A percentile compares a stretch with the other conserved stretches of the same genome.
These are phyloP conservation scores for Volvox carteri DNA, from an alignment of 163 green algal species.

Conservation along the genomic window DNA sequence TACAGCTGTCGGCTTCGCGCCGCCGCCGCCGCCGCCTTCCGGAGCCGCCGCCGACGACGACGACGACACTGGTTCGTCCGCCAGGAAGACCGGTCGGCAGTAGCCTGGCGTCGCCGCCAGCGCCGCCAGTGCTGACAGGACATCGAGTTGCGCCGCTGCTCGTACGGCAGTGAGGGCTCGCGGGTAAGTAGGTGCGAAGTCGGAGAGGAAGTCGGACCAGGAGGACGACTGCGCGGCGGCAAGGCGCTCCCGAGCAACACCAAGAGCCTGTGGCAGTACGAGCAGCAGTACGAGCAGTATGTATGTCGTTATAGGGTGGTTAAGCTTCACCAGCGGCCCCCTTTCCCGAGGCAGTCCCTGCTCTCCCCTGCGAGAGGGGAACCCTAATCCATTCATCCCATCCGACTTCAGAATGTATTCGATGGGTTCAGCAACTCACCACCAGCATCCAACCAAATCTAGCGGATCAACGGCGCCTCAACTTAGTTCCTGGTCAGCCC, in stretches of 20 bases:
- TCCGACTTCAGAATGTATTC: too few relatives aligned
- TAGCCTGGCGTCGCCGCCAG: slow-evolving; percentile 75
- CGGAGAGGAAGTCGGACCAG: slow-evolving; percentile 58
- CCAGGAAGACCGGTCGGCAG: slow-evolving; percentile 62
- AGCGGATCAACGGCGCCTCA: too few relatives aligned
- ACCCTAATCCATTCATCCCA: too few relatives aligned
- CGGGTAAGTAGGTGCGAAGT: slow-evolving; percentile 38
- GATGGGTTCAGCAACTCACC: too few relatives aligned
- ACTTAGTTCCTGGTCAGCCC: too few relatives aligned
- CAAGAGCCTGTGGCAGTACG: slow-evolving; percentile 58
- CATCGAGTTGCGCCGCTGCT: slow-evolving; percentile 87
- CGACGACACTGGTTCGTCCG: neutral
- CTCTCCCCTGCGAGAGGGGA: too few relatives aligned
- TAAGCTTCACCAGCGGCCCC: too few relatives aligned
- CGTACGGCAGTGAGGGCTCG: slow-evolving; percentile 63
- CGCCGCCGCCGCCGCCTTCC: neutral
- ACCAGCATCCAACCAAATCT: too few relatives aligned
- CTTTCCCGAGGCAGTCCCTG: too few relatives aligned
- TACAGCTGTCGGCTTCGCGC: neutral
- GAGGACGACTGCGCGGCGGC: slow-evolving; percentile 12
- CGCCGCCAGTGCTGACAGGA: slow-evolving; percentile 79
- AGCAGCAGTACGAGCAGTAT: neutral
- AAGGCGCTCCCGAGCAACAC: slow-evolving; percentile 75
- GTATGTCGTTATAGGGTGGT: too few relatives aligned
- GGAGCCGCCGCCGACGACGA: neutral